These are phyloP conservation scores for Citrullus colocynthis DNA, from an alignment of 306 rosid genomes.

Conservation along the genomic window DNA sequence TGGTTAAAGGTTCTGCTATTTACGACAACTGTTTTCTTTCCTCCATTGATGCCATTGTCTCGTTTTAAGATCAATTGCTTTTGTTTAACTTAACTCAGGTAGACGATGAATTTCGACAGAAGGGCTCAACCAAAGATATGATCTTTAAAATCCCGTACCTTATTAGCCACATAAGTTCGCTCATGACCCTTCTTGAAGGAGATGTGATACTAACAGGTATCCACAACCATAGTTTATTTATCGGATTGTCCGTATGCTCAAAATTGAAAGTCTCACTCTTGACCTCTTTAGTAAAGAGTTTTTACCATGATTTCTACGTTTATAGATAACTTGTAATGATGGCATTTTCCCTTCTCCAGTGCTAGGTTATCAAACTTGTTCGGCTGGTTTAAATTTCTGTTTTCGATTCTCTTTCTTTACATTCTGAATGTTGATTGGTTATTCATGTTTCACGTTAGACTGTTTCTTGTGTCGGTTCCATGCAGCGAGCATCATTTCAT, in stretches of 20 bases:
- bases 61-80: slow-evolving; percentile 8
- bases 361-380: background rate
- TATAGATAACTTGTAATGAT: background rate
- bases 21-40: background rate
- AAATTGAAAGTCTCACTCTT: background rate
- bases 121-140: slow-evolving; percentile 92
- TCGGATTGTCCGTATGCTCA: background rate
- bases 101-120: slow-evolving; percentile 76
- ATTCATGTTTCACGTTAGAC: background rate
- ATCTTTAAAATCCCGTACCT: slow-evolving; percentile 85
- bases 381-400: background rate
- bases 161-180: slow-evolving; percentile 76
- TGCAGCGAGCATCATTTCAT: background rate
- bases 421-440: background rate
- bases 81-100: slow-evolving; percentile 39
- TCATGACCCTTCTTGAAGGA: slow-evolving; percentile 85
- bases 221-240: background rate
- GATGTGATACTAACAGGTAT: slow-evolving; percentile 91
- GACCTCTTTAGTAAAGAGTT: background rate
- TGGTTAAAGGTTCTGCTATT: slow-evolving; percentile 70
- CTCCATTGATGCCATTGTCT: background rate
- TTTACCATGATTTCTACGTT: background rate
- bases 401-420: background rate
- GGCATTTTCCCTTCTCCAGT: background rate
- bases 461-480: background rate